phyloP scores from a whole-genome alignment of 441 rosid genomes.

The Gossypium schwendimanii region DNA sequence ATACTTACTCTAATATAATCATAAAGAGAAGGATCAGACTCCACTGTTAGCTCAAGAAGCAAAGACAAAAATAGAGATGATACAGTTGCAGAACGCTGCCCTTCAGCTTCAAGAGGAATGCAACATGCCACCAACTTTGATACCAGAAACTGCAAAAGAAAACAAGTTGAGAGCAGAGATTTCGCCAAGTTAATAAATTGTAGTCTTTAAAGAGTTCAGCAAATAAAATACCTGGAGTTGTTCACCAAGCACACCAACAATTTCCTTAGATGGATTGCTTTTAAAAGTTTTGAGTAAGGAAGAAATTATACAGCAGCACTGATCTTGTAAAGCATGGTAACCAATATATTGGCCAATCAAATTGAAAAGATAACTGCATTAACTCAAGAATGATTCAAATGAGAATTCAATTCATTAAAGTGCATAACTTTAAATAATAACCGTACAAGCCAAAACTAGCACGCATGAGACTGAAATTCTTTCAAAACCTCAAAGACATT shows the following conservation, averaged over 20 bases:
- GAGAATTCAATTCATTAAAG: conserved; percentile 7
- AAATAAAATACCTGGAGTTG: conserved; percentile 76
- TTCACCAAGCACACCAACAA: conserved; percentile 71
- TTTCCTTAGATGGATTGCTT: conserved; percentile 58
- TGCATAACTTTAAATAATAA: neutral
- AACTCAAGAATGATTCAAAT: conserved; percentile 20
- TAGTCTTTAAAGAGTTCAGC: neutral
- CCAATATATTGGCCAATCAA: conserved; percentile 78
- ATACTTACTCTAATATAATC: conserved; percentile 71
- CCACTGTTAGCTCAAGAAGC: conserved; percentile 61
- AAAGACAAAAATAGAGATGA: conserved; percentile 54
- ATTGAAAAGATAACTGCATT: conserved; percentile 77
- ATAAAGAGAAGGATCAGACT: conserved; percentile 61
- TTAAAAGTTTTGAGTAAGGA: conserved; percentile 52
- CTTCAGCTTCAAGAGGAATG: conserved; percentile 44
- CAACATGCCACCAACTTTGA: conserved; percentile 87
- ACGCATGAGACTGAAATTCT: neutral
- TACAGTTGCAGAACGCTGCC: conserved; percentile 38
- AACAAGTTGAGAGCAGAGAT: conserved; percentile 14
- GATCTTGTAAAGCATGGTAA: conserved; percentile 69
- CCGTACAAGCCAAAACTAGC: neutral
- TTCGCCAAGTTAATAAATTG: neutral
- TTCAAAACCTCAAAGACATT: neutral
- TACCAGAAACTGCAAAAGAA: conserved; percentile 69
- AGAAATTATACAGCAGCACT: conserved; percentile 72